Percentiles rank a stretch among this genome's conserved stretches.
These are phyloP conservation scores for Phytophthora nicotianae DNA, from an alignment of 352 stramenopile species.

Conservation along the genomic window DNA sequence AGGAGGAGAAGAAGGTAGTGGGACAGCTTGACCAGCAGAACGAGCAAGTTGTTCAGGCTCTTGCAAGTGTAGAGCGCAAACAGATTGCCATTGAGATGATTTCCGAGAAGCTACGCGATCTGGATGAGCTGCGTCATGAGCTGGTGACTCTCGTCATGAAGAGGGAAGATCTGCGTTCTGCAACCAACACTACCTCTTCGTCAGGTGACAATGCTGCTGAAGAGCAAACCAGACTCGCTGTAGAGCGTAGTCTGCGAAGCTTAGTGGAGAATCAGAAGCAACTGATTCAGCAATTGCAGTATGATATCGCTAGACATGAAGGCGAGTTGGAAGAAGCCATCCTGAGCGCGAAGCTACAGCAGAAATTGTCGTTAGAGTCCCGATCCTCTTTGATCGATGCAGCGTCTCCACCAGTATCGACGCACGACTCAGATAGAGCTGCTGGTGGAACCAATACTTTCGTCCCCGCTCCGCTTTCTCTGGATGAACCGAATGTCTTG, in stretches of 20 bases:
- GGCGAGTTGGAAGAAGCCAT: slow-evolving; percentile 50
- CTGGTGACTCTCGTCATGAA: slow-evolving; percentile 73
- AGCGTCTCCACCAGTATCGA: slow-evolving; percentile 14
- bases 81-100: slow-evolving; percentile 67
- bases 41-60: slow-evolving; percentile 41
- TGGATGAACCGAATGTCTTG: slow-evolving; percentile 21
- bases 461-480: slow-evolving; percentile 14
- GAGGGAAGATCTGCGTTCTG: slow-evolving; percentile 54
- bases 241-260: slow-evolving; percentile 57
- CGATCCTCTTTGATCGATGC: slow-evolving; percentile 29
- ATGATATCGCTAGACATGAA: slow-evolving; percentile 58
- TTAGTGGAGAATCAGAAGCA: slow-evolving; percentile 67
- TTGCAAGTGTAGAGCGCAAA: slow-evolving; percentile 64
- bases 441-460: slow-evolving; percentile 24
- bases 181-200: slow-evolving; percentile 17
- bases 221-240: slow-evolving; percentile 37
- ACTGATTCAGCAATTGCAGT: slow-evolving; percentile 55
- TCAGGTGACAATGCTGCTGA: slow-evolving; percentile 30
- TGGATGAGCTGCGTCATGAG: slow-evolving; percentile 78
- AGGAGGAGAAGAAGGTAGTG: slow-evolving; percentile 58
- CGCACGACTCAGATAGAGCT: slow-evolving; percentile 9
- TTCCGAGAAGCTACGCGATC: slow-evolving; percentile 64
- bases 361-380: slow-evolving; percentile 39
- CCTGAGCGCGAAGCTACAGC: slow-evolving; percentile 41
- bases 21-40: slow-evolving; percentile 66